Evolutionary conservation across 2,329 filamentous ascomycete genomes (phyloP).

Genomic region (Fusarium beomiforme): DNA sequence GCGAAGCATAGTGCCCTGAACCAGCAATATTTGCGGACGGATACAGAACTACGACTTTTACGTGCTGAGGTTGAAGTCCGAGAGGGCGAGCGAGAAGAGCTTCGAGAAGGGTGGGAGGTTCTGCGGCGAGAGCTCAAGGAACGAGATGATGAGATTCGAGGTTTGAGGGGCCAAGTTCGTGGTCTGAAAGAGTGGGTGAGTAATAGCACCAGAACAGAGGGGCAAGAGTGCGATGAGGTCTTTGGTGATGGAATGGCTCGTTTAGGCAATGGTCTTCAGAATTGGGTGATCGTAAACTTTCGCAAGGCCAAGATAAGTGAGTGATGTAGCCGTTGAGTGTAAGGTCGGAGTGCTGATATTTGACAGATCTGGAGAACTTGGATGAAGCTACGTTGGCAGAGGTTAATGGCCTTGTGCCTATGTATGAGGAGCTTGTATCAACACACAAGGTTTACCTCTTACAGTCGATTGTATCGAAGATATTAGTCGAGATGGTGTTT

Average conservation of each 20-base stretch:
- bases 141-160: conserved; percentile 66
- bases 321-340: conserved; percentile 15
- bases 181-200: conserved; percentile 79
- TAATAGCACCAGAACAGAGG: conserved; percentile 69
- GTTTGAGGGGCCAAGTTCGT: conserved; percentile 67
- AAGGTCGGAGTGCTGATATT: neutral
- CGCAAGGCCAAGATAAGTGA: conserved; percentile 68
- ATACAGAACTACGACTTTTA: conserved; percentile 63
- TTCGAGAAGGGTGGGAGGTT: conserved; percentile 60
- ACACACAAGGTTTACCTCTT: conserved; percentile 69
- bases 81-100: conserved; percentile 59
- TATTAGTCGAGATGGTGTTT: conserved; percentile 71
- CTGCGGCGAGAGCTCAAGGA: conserved; percentile 57
- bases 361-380: conserved; percentile 56
- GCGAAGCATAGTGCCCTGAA: conserved; percentile 63
- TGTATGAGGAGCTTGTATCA: conserved; percentile 64
- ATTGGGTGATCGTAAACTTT: conserved; percentile 78
- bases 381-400: conserved; percentile 54
- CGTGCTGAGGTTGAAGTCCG: conserved; percentile 60
- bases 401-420: conserved; percentile 62
- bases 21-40: conserved; percentile 61
- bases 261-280: conserved; percentile 74
- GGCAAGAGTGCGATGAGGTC: conserved; percentile 72
- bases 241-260: conserved; percentile 70
- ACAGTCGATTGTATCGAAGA: conserved; percentile 68